Conservation (phyloP, 257 asterid species). For the Voacanga thouarsii region DNA sequence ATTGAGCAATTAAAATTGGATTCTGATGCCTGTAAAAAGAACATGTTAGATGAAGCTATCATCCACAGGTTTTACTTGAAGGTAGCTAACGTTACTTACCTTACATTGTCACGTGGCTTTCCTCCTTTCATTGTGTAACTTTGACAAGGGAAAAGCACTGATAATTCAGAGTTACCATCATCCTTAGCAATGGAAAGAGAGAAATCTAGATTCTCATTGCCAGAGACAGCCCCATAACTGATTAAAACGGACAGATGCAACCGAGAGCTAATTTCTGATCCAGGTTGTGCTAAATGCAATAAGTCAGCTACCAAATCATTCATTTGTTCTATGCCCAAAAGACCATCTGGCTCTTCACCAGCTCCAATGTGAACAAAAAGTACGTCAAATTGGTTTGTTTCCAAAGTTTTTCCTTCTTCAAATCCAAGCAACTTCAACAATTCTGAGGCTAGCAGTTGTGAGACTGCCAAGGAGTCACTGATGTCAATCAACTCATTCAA, state of each 20-base stretch:
- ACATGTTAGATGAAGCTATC: constrained; percentile 17
- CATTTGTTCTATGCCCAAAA: constrained; percentile 39
- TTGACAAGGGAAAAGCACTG: constrained; percentile 58
- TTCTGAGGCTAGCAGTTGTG: constrained; percentile 34
- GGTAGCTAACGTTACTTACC: constrained; percentile 37
- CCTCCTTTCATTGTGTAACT: constrained; percentile 75
- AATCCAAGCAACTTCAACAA: constrained; percentile 73
- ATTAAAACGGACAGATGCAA: constrained; percentile 65
- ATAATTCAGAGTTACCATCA: constrained; percentile 37
- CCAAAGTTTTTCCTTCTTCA: constrained; percentile 54
- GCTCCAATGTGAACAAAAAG: constrained; percentile 62
- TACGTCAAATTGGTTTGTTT: constrained; percentile 53
- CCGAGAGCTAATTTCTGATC: constrained; percentile 50
- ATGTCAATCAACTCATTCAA: constrained; percentile 34
- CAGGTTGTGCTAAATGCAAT: constrained; percentile 36
- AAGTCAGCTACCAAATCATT: constrained; percentile 59
- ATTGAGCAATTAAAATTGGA: constrained; percentile 84
- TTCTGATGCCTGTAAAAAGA: constrained; percentile 48
- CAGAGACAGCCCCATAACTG: constrained; percentile 67
- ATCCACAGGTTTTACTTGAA: neutral
- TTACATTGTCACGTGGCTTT: constrained; percentile 51
- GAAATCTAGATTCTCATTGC: constrained; percentile 32
- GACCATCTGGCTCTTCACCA: constrained; percentile 33
- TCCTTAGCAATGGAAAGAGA: constrained; percentile 28
- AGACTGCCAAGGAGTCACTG: constrained; percentile 18